Evolutionary conservation across 257 asterid species (phyloP).

Genomic region (Coffea eugenioides): DNA sequence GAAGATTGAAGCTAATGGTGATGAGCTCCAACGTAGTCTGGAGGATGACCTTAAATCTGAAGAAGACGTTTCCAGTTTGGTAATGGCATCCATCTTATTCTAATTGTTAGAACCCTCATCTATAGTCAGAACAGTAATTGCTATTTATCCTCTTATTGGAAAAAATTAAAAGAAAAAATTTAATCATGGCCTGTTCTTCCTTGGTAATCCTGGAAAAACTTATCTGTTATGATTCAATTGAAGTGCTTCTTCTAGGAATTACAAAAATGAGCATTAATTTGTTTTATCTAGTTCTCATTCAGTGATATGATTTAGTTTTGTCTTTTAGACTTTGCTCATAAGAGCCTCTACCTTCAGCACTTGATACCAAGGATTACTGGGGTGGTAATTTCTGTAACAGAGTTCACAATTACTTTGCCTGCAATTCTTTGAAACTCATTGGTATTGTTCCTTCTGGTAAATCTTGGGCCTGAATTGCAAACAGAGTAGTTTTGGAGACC

Average conservation of each 20-base stretch:
- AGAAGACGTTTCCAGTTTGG: slow-evolving; percentile 86
- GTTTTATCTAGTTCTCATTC: not conserved
- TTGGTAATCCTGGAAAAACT: not conserved
- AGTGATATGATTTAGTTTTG: not conserved
- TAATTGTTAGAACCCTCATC: slow-evolving; percentile 5
- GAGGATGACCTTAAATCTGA: slow-evolving; percentile 36
- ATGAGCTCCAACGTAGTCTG: slow-evolving; percentile 51
- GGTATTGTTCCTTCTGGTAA: not conserved
- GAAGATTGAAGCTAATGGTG: slow-evolving; percentile 64
- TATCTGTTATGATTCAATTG: not conserved
- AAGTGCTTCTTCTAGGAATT: not conserved
- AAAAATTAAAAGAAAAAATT: too few relatives aligned
- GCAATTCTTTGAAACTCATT: not conserved
- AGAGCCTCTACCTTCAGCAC: not conserved
- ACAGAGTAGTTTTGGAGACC: not conserved
- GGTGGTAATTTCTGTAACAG: not conserved
- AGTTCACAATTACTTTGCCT: not conserved
- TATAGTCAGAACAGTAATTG: not conserved
- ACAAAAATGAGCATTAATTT: not conserved
- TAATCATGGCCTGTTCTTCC: not conserved
- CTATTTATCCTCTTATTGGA: not conserved
- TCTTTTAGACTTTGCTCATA: not conserved
- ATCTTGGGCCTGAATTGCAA: not conserved
- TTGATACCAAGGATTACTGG: not conserved
- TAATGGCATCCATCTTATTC: slow-evolving; percentile 33